Evolutionary conservation across 805 yeast species (phyloP), one percentile per base, ranked within the genome.

Genomic region (Lipomyces sp.): DNA sequence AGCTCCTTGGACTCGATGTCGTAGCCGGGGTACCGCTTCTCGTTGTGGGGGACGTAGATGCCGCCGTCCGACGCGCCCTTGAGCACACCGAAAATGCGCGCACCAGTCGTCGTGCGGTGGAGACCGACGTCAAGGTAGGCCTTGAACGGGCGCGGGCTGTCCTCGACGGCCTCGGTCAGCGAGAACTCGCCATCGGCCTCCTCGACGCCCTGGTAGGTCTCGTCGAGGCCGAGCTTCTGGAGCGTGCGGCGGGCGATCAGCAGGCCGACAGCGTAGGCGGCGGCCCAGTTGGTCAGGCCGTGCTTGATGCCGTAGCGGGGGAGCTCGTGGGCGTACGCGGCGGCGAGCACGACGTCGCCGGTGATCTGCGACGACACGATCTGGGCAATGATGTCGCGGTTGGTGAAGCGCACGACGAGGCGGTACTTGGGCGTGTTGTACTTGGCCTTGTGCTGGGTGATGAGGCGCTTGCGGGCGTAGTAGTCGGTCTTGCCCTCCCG

Each of bases 21-120:
- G 95, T 91, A 93, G 80, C 98, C 98, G 78, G 98, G 98, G 96
- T 90, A 93, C 85, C 98, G 90, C 83, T 90, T 90, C 73, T 95
- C 86, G 68, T 95, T 88, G 90, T 93, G 98, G 67, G 98, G 98
- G 73, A 93, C 81, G 90, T 86, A 88, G 70, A 93, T 81, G 70
- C 98, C 98, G 86, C 98, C 98, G 75, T 93, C 98, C 62, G 98
- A 91, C 71, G 98, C 98, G 86, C 98, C 98, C 85, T 93, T 93
- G 72, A 93, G 81, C 72, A 93, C 97, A 87, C 98, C 98, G 71
- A 93, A 93, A 75, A 93, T 82, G 79, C 95, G 87, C 73, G 98
- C 97, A 88, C 98, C 98, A 70, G 98, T 90, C 80, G 98, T 93
- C 79, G 98, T 89, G 85, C 98, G 90, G 79, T 89, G 95, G 75